Base-by-base conservation (phyloP, 1,284 basidiomycete genomes). In the Ustilago lituana region DNA sequence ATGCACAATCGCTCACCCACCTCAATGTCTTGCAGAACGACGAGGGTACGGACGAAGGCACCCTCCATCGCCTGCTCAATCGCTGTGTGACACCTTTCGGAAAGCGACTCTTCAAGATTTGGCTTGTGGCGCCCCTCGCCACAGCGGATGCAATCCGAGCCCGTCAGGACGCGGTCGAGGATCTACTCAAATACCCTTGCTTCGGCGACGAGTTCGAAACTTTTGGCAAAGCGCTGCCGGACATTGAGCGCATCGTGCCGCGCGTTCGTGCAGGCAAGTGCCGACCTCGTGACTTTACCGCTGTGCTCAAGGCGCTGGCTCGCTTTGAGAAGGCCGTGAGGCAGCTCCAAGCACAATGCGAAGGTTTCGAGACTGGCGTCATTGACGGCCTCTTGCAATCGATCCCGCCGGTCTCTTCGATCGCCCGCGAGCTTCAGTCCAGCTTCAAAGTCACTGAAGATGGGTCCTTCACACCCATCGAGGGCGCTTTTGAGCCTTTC, bases 11-110 rank as follows among this genome's bases (percentile, higher is more conserved):
- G 26, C 72, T 82, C 31, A 64, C 66, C 24, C 80, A 82, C 47
- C 72, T 82, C 39, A 79, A 80, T 36, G 78, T 82, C 10, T 55
- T 82, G 32, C 66, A 75, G 48, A 82, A 82, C 57, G 80, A 82
- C 46, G 69, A 80, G 48, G 80, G 80, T 19, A 73, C 75, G 12
- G 77, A 77, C 31, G 65, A 68, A 41, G 80, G 80, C 32, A 82
- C 80, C 12, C 70, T 82, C 36, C 77, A 76, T 35, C 69, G 71
- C 33, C 61, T 82, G 43, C 74, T 82, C 53, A 82, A 81, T 50
- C 80, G 80, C 26, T 79, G 78, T 62, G 62, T 77, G 14, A 82
- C 80, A 10, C 79, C 80, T 2, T 81, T 76, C 43, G 80, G 80
- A 26, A 80, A 81, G 51, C 74, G 80, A 29, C 75, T 82, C 20